Evolutionary conservation across 306 rosid genomes (phyloP).

Genomic region (Cajanus cajan): DNA sequence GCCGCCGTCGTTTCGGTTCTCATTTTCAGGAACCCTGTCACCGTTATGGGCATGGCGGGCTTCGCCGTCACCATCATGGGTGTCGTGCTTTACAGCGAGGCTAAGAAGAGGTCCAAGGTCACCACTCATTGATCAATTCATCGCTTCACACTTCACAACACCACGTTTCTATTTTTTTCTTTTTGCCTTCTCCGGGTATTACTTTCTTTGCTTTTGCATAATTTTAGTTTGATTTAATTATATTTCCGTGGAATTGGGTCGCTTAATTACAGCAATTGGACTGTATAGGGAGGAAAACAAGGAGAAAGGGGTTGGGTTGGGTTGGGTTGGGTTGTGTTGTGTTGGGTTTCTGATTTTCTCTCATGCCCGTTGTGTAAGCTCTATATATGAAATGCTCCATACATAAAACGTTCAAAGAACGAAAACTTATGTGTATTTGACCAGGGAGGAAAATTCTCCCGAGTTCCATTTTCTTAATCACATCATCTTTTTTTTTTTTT

Average conservation of each 20-base stretch:
- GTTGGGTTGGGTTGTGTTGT: no score
- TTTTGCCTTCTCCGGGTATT: conserved; percentile 14
- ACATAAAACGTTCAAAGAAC: conserved; percentile 31
- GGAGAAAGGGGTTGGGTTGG: no score
- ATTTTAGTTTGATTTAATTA: conserved; percentile 21
- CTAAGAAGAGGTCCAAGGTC: conserved; percentile 79
- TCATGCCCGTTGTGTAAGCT: conserved; percentile 23
- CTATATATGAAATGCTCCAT: conserved; percentile 11
- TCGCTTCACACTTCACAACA: background rate
- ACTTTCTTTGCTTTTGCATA: background rate
- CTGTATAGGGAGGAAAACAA: conserved; percentile 38
- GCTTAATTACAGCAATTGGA: conserved; percentile 26
- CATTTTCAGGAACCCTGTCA: conserved; percentile 86
- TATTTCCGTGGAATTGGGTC: conserved; percentile 18
- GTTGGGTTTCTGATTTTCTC: conserved; percentile 17
- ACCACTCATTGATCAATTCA: conserved; percentile 42
- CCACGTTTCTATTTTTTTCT: background rate
- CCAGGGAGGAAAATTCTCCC: conserved; percentile 47
- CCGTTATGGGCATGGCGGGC: conserved; percentile 81
- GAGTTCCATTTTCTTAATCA: conserved; percentile 32
- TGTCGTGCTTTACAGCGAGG: conserved; percentile 90
- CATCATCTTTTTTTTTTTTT: conserved; percentile 1
- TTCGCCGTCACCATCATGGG: conserved; percentile 83
- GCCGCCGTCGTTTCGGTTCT: conserved; percentile 93
- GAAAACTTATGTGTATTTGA: conserved; percentile 22